Evolutionary conservation across 2,329 filamentous ascomycete species (phyloP).

Genomic region (Taxawa tesnikishii): DNA sequence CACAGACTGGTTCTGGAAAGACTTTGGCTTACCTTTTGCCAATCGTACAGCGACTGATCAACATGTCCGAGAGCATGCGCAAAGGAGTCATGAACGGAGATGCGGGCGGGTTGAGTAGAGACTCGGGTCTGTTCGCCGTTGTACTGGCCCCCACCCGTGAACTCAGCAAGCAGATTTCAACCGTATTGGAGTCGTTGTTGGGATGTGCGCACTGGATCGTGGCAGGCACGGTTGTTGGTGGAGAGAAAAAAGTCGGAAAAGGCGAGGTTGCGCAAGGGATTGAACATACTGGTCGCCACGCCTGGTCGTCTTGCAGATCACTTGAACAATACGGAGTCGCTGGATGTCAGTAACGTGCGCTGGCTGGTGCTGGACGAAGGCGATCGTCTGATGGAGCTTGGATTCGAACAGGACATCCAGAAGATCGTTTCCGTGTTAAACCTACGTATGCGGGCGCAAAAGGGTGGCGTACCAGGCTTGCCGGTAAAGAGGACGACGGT

Average conservation of each 20-base stretch:
- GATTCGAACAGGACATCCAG: constrained; percentile 88
- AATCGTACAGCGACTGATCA: constrained; percentile 77
- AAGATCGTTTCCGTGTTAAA: constrained; percentile 74
- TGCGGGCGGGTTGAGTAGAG: constrained; percentile 52
- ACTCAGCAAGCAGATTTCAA: constrained; percentile 83
- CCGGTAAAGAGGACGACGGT: constrained; percentile 72
- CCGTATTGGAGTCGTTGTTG: constrained; percentile 72
- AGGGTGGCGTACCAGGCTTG: constrained; percentile 51
- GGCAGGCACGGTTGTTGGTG: constrained; percentile 68
- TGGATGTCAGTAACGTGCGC: constrained; percentile 77
- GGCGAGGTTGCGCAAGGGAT: constrained; percentile 79
- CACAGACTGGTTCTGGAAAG: constrained; percentile 94
- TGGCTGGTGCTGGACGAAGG: constrained; percentile 96
- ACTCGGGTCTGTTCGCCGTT: constrained; percentile 86
- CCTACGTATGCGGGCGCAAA: constrained; percentile 48
- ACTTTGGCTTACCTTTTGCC: constrained; percentile 92
- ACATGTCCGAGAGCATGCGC: constrained; percentile 47
- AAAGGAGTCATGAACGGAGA: constrained; percentile 23
- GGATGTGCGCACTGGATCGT: constrained; percentile 92
- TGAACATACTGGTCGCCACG: constrained; percentile 93
- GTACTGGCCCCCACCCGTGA: constrained; percentile 91
- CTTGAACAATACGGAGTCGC: constrained; percentile 76
- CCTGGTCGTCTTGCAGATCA: constrained; percentile 87
- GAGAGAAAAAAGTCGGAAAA: constrained; percentile 75
- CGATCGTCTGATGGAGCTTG: constrained; percentile 95